Evolutionary conservation across 2,329 filamentous ascomycete genomes (phyloP).

Genomic region (Neonectria hederae): DNA sequence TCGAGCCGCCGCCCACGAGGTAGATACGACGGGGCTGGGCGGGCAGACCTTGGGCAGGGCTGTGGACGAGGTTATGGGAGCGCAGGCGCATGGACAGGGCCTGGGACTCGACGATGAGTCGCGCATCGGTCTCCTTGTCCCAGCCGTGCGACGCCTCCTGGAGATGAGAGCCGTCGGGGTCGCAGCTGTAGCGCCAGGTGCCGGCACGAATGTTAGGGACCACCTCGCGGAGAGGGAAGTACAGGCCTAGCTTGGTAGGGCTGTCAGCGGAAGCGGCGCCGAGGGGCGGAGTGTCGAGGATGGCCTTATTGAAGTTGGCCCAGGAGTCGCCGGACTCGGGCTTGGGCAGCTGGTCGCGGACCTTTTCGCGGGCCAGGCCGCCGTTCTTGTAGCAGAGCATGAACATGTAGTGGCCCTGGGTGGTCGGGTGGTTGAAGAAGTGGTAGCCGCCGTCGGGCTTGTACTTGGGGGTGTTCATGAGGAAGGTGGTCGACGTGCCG

Average conservation of each 20-base stretch:
- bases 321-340: constrained; percentile 65
- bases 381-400: constrained; percentile 99
- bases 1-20: constrained; percentile 90
- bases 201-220: constrained; percentile 90
- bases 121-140: constrained; percentile 75
- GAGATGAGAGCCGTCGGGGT: constrained; percentile 64
- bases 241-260: constrained; percentile 87
- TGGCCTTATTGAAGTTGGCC: constrained; percentile 81
- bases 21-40: constrained; percentile 90
- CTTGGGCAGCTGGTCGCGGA: constrained; percentile 81
- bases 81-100: constrained; percentile 90
- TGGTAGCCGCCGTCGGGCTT: constrained; percentile 91
- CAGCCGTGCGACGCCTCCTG: constrained; percentile 49
- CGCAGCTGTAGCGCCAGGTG: constrained; percentile 81
- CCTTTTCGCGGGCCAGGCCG: constrained; percentile 87
- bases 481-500: constrained; percentile 94
- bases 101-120: constrained; percentile 93
- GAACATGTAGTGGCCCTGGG: constrained; percentile 94
- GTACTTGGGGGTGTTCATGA: constrained; percentile 96
- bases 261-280: constrained; percentile 63
- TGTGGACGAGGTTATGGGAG: constrained; percentile 77
- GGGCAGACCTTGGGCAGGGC: constrained; percentile 66
- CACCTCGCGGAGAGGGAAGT: constrained; percentile 94
- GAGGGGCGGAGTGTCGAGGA: constrained; percentile 74
- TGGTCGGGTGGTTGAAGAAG: constrained; percentile 98